Evolutionary conservation across 768 basidiomycete species (phyloP).

Genomic region (Galerina sulciceps): DNA sequence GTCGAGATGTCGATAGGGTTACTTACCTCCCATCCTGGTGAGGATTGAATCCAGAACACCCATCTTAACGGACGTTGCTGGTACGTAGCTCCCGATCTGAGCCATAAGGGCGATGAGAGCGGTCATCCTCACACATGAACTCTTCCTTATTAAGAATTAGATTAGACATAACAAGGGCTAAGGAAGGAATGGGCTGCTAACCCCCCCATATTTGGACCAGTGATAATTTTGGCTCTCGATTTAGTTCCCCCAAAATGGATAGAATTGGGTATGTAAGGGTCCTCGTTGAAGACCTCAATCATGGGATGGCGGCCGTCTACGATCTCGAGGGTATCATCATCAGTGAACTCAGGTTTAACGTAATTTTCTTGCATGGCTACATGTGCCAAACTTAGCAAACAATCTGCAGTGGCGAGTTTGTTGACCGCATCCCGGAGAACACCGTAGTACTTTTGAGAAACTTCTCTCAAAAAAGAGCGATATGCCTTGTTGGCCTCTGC

Average conservation of each 20-base stretch:
- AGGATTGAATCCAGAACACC: constrained; percentile 85
- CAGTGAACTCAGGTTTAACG: constrained; percentile 74
- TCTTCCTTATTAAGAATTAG: constrained; percentile 58
- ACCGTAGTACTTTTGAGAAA: constrained; percentile 68
- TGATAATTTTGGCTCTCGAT: constrained; percentile 70
- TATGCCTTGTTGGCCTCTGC: constrained; percentile 71
- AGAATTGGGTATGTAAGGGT: constrained; percentile 88
- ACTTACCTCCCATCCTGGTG: constrained; percentile 85
- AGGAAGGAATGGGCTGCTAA: constrained; percentile 23
- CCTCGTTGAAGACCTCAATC: constrained; percentile 76
- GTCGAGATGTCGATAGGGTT: background rate
- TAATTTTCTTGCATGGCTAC: constrained; percentile 81
- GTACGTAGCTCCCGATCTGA: constrained; percentile 94
- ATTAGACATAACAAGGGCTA: background rate
- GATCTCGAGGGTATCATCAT: constrained; percentile 72
- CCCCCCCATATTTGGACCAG: constrained; percentile 88
- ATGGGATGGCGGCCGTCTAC: constrained; percentile 91
- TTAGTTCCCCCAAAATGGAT: constrained; percentile 62
- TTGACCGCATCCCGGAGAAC: constrained; percentile 76
- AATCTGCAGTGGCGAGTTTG: constrained; percentile 85
- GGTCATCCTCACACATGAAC: constrained; percentile 79
- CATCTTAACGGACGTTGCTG: constrained; percentile 73
- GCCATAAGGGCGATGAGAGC: constrained; percentile 82
- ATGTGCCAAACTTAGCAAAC: constrained; percentile 81
- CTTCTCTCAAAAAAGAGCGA: constrained; percentile 68